Conservation (phyloP, 352 stramenopile genomes). For the Phytopythium kandeliae region DNA sequence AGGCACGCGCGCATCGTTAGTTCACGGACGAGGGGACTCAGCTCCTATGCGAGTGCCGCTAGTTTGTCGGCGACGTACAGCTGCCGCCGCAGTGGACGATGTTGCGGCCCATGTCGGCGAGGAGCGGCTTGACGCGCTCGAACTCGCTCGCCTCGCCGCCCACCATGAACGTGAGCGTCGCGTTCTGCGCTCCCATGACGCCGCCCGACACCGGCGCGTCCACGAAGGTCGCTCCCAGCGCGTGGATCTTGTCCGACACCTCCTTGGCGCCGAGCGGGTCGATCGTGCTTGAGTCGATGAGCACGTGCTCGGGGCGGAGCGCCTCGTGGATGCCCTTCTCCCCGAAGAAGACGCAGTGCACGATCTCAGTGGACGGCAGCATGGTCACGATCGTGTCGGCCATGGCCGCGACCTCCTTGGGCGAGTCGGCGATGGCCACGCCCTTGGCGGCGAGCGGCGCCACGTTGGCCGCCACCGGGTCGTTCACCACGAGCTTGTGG, state of each 20-base stretch:
- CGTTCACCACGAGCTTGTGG: constrained; percentile 74
- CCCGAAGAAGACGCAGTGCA: constrained; percentile 80
- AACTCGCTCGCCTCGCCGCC: constrained; percentile 66
- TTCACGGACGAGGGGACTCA: too few species aligned
- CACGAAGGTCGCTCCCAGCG: constrained; percentile 67
- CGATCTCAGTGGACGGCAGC: constrained; percentile 88
- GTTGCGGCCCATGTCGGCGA: constrained; percentile 93
- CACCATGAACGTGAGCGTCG: constrained; percentile 98
- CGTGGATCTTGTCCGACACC: constrained; percentile 63
- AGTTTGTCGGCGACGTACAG: constrained; percentile 52
- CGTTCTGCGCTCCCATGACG: constrained; percentile 93
- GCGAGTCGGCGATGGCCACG: constrained; percentile 39
- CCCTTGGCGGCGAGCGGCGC: constrained; percentile 47
- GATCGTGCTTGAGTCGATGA: constrained; percentile 96
- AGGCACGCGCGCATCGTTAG: constrained; percentile 6
- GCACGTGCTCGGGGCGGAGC: constrained; percentile 67
- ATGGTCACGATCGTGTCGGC: constrained; percentile 92
- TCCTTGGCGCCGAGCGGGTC: constrained; percentile 90
- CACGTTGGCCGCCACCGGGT: constrained; percentile 51
- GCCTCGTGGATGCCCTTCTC: constrained; percentile 66
- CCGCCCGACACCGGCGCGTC: constrained; percentile 96
- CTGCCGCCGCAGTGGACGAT: constrained; percentile 90
- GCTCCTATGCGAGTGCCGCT: too few species aligned
- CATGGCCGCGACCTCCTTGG: constrained; percentile 71
- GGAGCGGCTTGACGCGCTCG: constrained; percentile 66